Evolutionary conservation across 805 yeast genomes (phyloP).

Genomic region (Cyberlindnera petersonii): DNA sequence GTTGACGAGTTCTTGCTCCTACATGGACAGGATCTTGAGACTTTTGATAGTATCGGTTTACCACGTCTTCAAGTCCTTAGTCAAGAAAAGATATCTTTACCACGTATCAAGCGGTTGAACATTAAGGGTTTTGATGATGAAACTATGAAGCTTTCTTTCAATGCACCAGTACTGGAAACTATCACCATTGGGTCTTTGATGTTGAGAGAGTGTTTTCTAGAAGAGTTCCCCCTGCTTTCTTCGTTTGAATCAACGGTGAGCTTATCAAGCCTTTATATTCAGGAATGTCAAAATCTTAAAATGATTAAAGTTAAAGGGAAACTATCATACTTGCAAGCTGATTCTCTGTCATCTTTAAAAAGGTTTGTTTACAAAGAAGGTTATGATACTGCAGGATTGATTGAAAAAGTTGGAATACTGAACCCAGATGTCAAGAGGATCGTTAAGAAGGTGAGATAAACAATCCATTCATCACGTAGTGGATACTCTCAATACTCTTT

Average conservation of each 20-base stretch:
- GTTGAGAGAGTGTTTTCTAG: background rate
- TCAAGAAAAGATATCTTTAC: background rate
- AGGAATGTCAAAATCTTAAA: background rate
- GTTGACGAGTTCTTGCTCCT: background rate
- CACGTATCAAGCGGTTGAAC: background rate
- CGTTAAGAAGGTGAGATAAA: background rate
- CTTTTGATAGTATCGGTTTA: background rate
- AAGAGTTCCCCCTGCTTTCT: background rate
- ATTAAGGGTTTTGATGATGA: constrained; percentile 1
- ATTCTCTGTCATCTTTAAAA: background rate
- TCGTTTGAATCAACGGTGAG: background rate
- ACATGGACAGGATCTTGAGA: background rate
- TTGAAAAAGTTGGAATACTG: background rate
- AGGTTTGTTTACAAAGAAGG: background rate
- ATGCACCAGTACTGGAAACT: background rate
- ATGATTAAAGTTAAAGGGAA: background rate
- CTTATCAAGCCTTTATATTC: background rate
- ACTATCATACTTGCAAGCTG: background rate
- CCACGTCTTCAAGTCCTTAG: background rate
- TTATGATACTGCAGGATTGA: background rate
- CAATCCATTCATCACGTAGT: no score
- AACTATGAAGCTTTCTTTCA: background rate
- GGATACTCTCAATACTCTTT: background rate
- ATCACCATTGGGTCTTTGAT: background rate
- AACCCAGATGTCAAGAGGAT: background rate